Percentiles rank a stretch among this genome's conserved stretches.
These are phyloP conservation scores for Teratosphaeria pseudoeucalypti DNA, from an alignment of 2,329 filamentous ascomycete genomes.

Conservation along the genomic window DNA sequence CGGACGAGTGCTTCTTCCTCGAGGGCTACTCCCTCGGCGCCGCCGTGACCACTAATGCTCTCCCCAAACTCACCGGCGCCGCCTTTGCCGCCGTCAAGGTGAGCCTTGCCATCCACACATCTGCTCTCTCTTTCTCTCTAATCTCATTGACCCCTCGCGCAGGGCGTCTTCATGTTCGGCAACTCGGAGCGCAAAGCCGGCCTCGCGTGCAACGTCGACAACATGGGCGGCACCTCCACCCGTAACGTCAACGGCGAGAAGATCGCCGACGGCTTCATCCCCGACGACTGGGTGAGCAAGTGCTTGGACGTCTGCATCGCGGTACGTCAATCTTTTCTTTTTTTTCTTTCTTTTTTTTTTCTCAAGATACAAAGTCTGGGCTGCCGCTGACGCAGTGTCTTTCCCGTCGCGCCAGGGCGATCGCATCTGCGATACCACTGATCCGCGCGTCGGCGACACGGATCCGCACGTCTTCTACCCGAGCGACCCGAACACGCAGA, in stretches of 20 bases:
- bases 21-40: slow-evolving; percentile 31
- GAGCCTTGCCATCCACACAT: neutral
- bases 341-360: no score
- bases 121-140: neutral
- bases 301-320: slow-evolving; percentile 27
- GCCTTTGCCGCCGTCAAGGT: slow-evolving; percentile 26
- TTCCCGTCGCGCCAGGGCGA: no score
- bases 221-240: slow-evolving; percentile 25
- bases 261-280: slow-evolving; percentile 13
- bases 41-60: slow-evolving; percentile 25
- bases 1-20: slow-evolving; percentile 27
- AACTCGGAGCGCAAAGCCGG: slow-evolving; percentile 25
- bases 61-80: slow-evolving; percentile 23
- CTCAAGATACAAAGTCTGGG: no score
- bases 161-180: slow-evolving; percentile 27
- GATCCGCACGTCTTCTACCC: no score
- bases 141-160: neutral
- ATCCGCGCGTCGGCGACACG: no score
- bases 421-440: no score
- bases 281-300: slow-evolving; percentile 25
- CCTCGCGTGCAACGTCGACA: slow-evolving; percentile 27
- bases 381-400: no score
- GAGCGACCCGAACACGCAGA: no score
- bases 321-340: neutral
- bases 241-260: slow-evolving; percentile 21